These are phyloP conservation scores for Scutellaria minor DNA, from an alignment of 257 asterid genomes.

Conservation along the genomic window DNA sequence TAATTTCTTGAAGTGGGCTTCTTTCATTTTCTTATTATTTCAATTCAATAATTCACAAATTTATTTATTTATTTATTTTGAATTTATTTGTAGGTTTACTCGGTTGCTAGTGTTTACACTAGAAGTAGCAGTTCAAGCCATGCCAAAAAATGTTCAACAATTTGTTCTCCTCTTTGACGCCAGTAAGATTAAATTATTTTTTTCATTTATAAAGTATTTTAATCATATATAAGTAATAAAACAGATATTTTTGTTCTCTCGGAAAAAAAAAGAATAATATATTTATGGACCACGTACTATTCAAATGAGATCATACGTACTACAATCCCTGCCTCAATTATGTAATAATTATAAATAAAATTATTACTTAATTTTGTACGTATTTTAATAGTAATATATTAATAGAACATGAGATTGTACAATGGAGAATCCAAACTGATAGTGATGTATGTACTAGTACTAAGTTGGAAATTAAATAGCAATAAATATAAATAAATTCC, in stretches of 20 bases:
- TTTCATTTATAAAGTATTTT: neutral
- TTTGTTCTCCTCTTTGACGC: conserved; percentile 86
- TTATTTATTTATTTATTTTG: neutral
- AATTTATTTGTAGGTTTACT: conserved; percentile 52
- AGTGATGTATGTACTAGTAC: neutral
- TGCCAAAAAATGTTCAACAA: conserved; percentile 74
- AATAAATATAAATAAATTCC: conserved; percentile 51
- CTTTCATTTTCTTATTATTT: neutral
- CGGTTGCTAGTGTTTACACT: conserved; percentile 82
- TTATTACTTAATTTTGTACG: too few relatives aligned
- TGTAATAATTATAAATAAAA: too few relatives aligned
- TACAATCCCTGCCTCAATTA: too few relatives aligned
- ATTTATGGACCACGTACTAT: too few relatives aligned
- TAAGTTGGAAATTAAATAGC: conserved; percentile 35
- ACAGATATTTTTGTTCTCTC: too few relatives aligned
- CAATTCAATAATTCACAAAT: neutral
- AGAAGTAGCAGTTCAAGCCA: conserved; percentile 88
- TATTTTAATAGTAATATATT: too few relatives aligned
- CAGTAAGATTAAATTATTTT: conserved; percentile 50
- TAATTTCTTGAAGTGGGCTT: too few relatives aligned
- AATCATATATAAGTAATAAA: too few relatives aligned
- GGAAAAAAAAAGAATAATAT: too few relatives aligned
- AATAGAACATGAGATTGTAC: too few relatives aligned
- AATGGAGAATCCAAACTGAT: too few relatives aligned
- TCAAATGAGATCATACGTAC: too few relatives aligned